A percentile compares a stretch with the other conserved stretches of the same genome.
phyloP scores from a whole-genome alignment of 495 filamentous ascomycete species.

The Aspergillus biplanus region DNA sequence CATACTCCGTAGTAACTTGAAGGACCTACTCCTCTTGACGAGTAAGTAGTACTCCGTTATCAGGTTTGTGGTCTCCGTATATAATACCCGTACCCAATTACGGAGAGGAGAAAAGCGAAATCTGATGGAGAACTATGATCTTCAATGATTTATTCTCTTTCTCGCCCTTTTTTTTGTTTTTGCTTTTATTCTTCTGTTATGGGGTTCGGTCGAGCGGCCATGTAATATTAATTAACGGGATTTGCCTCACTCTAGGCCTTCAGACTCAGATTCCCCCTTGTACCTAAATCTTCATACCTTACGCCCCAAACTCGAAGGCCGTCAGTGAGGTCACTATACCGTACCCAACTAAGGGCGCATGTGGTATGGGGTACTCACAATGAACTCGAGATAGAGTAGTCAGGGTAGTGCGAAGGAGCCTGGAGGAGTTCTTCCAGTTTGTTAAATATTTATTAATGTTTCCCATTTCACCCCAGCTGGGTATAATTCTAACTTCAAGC shows the following conservation, averaged over 20 bases:
- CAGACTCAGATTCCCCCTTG: neutral
- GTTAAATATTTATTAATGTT: neutral
- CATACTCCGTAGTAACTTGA: too few species aligned
- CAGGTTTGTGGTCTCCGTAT: too few species aligned
- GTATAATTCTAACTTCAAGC: neutral
- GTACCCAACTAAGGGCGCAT: conserved; percentile 2
- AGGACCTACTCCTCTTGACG: too few species aligned
- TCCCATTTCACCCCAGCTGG: neutral
- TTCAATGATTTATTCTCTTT: neutral
- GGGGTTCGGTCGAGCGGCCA: neutral
- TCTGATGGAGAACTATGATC: conserved; percentile 1
- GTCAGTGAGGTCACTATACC: conserved; percentile 1
- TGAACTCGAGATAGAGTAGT: neutral
- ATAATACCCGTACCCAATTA: neutral
- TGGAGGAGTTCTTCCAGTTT: neutral
- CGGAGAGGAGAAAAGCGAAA: neutral
- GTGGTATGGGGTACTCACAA: neutral
- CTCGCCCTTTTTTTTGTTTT: neutral
- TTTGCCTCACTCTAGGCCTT: neutral
- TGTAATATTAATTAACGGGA: neutral
- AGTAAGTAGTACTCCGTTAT: too few species aligned
- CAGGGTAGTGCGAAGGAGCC: neutral
- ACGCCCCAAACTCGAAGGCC: neutral
- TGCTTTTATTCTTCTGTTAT: conserved; percentile 6
- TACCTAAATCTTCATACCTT: neutral